These are phyloP conservation scores for Aspergillus neotritici DNA, from an alignment of 2,329 filamentous ascomycete species.

Conservation along the genomic window DNA sequence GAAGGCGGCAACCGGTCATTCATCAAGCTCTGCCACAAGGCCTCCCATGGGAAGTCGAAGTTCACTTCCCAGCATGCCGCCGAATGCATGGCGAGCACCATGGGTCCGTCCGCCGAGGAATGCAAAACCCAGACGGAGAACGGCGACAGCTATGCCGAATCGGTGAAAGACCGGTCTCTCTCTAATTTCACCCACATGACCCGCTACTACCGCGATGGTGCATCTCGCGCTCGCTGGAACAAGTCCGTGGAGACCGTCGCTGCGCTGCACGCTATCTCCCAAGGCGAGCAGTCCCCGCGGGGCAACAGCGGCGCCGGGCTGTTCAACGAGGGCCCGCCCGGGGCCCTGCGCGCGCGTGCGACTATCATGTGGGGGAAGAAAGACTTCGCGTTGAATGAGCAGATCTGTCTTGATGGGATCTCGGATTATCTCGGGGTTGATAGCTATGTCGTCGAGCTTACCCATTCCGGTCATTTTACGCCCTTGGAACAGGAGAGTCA, in stretches of 20 bases:
- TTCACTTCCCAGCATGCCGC: constrained; percentile 34
- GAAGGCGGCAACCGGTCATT: constrained; percentile 48
- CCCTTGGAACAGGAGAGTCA: constrained; percentile 44
- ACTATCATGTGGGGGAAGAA: constrained; percentile 51
- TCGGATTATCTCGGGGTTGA: constrained; percentile 46
- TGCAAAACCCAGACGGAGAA: constrained; percentile 29
- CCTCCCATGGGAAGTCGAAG: constrained; percentile 30
- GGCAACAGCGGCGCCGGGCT: constrained; percentile 37
- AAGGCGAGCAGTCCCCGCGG: constrained; percentile 24
- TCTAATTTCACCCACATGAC: constrained; percentile 49
- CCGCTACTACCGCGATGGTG: constrained; percentile 50
- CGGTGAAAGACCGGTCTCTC: constrained; percentile 37
- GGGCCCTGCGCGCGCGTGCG: constrained; percentile 46
- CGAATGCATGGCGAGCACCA: constrained; percentile 46
- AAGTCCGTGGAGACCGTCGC: constrained; percentile 49
- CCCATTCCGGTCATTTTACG: constrained; percentile 50
- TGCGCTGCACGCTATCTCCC: constrained; percentile 42
- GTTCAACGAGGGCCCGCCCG: constrained; percentile 42
- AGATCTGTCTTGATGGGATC: constrained; percentile 49
- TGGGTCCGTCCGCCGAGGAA: constrained; percentile 48
- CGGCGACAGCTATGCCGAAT: constrained; percentile 36
- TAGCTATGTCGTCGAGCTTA: constrained; percentile 48
- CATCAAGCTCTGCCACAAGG: constrained; percentile 38
- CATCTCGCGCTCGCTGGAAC: constrained; percentile 43
- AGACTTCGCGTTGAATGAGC: constrained; percentile 48